Percentiles rank a stretch among this genome's conserved stretches.
Evolutionary conservation across 1,284 basidiomycete species (phyloP).

Genomic region (Flammula alnicola): DNA sequence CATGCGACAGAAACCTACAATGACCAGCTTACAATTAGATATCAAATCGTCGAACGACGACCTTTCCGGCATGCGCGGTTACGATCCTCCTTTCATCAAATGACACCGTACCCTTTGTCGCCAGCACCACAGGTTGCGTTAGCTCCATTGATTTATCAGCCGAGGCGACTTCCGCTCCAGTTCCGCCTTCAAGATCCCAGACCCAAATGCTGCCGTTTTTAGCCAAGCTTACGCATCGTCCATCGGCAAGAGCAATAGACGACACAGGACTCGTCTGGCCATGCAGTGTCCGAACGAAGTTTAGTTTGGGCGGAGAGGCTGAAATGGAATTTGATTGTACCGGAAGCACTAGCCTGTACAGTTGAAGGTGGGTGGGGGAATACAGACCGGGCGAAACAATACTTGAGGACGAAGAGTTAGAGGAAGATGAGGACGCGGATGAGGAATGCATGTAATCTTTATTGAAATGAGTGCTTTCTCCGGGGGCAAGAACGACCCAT

Average conservation of each 20-base stretch:
- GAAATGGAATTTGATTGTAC: conserved; percentile 48
- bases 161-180: conserved; percentile 60
- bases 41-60: conserved; percentile 72
- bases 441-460: conserved; percentile 4
- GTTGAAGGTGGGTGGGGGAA: conserved; percentile 62
- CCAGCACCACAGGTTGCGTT: conserved; percentile 18
- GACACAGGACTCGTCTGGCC: conserved; percentile 70
- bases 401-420: conserved; percentile 28
- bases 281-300: conserved; percentile 71
- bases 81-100: conserved; percentile 79
- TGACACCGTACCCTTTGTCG: conserved; percentile 51
- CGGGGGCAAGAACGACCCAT: conserved; percentile 79
- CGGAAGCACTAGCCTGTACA: conserved; percentile 74
- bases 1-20: not conserved
- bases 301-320: conserved; percentile 59
- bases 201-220: conserved; percentile 77
- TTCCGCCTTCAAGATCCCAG: conserved; percentile 78
- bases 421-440: conserved; percentile 26
- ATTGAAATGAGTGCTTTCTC: conserved; percentile 36
- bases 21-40: conserved; percentile 41
- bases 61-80: conserved; percentile 52
- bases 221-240: conserved; percentile 76
- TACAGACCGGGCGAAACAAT: conserved; percentile 38
- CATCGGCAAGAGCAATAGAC: conserved; percentile 73
- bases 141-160: conserved; percentile 27